phyloP scores from a whole-genome alignment of 148 eudicot genomes.

The Oxyria digyna region DNA sequence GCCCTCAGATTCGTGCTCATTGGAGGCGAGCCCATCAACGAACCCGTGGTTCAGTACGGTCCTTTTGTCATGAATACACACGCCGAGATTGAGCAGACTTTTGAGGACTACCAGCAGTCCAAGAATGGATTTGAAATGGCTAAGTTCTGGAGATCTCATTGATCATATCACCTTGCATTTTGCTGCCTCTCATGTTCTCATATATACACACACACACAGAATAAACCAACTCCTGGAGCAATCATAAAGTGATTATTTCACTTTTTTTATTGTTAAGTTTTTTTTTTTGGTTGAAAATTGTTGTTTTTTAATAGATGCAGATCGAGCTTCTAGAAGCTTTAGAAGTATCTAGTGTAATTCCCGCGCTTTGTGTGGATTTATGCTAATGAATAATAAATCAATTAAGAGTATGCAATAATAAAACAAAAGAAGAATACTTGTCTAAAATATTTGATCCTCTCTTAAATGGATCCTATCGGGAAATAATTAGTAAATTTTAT shows the following conservation, averaged over 20 bases:
- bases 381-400: too few species aligned
- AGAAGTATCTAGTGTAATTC: too few species aligned
- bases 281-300: neutral
- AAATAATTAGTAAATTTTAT: too few species aligned
- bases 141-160: constrained; percentile 50
- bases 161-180: neutral
- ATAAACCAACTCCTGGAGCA: neutral
- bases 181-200: neutral
- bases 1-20: constrained; percentile 51
- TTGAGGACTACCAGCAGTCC: constrained; percentile 53
- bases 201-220: neutral
- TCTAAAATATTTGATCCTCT: too few species aligned
- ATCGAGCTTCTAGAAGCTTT: neutral
- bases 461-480: too few species aligned
- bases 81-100: constrained; percentile 70
- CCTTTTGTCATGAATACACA: constrained; percentile 98
- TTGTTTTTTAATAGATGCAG: neutral
- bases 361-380: neutral
- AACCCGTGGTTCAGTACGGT: constrained; percentile 86
- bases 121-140: constrained; percentile 92
- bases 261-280: too few species aligned
- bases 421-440: too few species aligned
- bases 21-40: constrained; percentile 72
- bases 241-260: neutral
- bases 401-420: too few species aligned